phyloP scores from a whole-genome alignment of 139 green algal species.

The Picochlorum sp. region DNA sequence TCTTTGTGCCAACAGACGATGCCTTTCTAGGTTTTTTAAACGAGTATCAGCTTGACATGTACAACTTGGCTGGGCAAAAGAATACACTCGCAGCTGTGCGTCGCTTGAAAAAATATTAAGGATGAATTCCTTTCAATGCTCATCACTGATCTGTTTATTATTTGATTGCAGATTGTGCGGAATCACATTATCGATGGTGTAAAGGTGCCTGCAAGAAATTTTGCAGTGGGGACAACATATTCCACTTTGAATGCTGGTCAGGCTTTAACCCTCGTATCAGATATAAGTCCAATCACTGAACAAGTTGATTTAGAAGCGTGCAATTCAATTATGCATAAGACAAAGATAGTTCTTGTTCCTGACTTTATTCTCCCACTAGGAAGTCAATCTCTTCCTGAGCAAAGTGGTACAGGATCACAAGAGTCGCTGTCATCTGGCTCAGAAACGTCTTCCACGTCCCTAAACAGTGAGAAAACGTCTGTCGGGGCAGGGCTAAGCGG shows the following conservation, averaged over 20 bases:
- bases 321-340: not conserved
- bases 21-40: too few relatives aligned
- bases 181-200: slow-evolving; percentile 1
- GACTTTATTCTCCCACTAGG: not conserved
- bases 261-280: not conserved
- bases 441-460: not conserved
- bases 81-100: too few relatives aligned
- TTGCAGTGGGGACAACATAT: not conserved
- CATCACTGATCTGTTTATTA: too few relatives aligned
- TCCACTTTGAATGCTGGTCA: not conserved
- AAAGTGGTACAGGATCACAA: not conserved
- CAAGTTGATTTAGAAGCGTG: not conserved
- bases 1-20: too few relatives aligned
- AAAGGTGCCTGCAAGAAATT: not conserved
- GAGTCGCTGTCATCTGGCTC: not conserved
- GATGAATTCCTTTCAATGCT: too few relatives aligned
- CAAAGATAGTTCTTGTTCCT: not conserved
- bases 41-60: too few relatives aligned
- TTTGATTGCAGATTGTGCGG: not conserved
- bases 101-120: too few relatives aligned
- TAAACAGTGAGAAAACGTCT: not conserved
- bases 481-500: not conserved
- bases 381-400: not conserved
- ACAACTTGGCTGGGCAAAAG: too few relatives aligned
- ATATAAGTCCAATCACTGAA: not conserved